These are phyloP conservation scores for Litchi chinensis DNA, from an alignment of 345 rosid species.

Conservation along the genomic window DNA sequence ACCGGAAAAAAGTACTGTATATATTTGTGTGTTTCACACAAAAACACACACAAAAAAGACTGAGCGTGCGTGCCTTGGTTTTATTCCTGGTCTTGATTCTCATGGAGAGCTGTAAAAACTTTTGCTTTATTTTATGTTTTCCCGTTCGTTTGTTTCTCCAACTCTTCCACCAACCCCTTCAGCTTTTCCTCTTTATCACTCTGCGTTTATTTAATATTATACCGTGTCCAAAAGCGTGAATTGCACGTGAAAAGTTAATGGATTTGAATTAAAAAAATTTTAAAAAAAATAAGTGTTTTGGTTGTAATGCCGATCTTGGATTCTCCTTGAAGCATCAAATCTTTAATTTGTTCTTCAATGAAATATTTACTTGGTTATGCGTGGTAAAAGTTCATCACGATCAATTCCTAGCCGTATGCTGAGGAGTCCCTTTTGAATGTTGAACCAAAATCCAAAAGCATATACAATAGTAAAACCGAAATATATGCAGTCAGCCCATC, in stretches of 20 bases:
- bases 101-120: background rate
- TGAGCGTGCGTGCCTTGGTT: slow-evolving; percentile 3
- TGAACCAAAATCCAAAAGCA: background rate
- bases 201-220: background rate
- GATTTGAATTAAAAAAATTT: background rate
- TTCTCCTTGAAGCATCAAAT: slow-evolving; percentile 12
- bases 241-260: slow-evolving; percentile 21
- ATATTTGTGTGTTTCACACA: background rate
- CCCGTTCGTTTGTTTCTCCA: slow-evolving; percentile 2
- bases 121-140: slow-evolving; percentile 4
- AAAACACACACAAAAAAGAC: background rate
- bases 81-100: background rate
- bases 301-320: slow-evolving; percentile 11
- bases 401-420: background rate
- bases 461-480: no score
- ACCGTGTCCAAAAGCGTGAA: background rate
- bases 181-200: background rate
- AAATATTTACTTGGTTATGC: background rate
- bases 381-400: background rate
- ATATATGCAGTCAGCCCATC: no score
- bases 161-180: slow-evolving; percentile 9
- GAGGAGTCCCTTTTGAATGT: background rate
- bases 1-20: background rate
- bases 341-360: background rate
- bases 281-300: background rate